Evolutionary conservation across 768 basidiomycete genomes (phyloP), one percentile per base, ranked within the genome.

Genomic region (Paxillus rubicundulus): DNA sequence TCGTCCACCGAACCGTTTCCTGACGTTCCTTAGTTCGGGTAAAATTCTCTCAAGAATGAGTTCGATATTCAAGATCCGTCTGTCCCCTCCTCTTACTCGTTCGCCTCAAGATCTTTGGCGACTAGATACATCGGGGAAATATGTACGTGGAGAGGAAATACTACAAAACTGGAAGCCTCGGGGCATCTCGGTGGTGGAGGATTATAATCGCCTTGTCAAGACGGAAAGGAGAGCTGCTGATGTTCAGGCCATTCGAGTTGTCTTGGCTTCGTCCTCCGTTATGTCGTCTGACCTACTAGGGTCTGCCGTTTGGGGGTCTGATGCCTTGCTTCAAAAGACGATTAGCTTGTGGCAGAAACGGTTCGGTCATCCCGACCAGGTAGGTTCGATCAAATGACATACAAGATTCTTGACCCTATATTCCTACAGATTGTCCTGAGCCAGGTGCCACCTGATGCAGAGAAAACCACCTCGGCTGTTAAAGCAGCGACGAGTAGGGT

Each of bases 71-170:
- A 81, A 77, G 30, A 79, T 98, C 45, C 79, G 81, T 41, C 77
- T 98, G 30, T 83, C 84, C 3, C 94, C 96, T 12, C 88, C 91
- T 14, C 72, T 91, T 55, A 92, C 91, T 17, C 84, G 92, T 40
- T 93, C 89, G 1, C 81, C 92, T 2, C 84, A 84, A 65, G 94
- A 98, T 57, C 76, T 99, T 13, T 98, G 96, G 97, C 77, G 94
- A 37, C 75, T 98, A 47, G 93, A 99, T 72, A 98, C 96, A 1
- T 85, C 90, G 27, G 89, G 91, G 71, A 95, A 93, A 67, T 98
- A 95, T 70, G 94, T 99, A 0, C 81, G 86, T 41, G 96, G 96
- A 8, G 95, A 98, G 67, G 95, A 98, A 61, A 70, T 77, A 4
- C 77, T 98, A 27, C 84, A 80, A 6, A 69, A 77, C 17, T 98